Evolutionary conservation across 352 stramenopile species (phyloP).

Genomic region (Phytophthora capsici): DNA sequence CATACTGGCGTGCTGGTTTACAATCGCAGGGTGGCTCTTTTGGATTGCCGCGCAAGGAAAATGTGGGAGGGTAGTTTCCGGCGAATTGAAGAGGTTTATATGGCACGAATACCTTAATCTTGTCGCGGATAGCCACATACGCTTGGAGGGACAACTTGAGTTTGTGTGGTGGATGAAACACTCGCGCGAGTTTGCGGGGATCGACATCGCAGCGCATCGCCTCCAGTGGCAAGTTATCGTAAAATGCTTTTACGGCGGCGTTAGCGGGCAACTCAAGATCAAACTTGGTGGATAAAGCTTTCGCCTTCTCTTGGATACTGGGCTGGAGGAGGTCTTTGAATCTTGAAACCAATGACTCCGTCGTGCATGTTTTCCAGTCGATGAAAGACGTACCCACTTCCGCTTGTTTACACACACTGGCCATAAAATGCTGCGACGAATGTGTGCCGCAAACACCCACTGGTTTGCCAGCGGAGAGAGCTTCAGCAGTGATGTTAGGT

Average conservation of each 20-base stretch:
- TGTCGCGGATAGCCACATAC: slow-evolving; percentile 38
- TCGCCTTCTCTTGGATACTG: slow-evolving; percentile 46
- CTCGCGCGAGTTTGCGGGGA: slow-evolving; percentile 35
- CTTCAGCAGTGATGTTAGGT: slow-evolving; percentile 80
- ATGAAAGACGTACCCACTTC: slow-evolving; percentile 75
- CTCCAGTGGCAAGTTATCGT: slow-evolving; percentile 66
- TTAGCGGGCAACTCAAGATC: slow-evolving; percentile 63
- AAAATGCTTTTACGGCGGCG: slow-evolving; percentile 73
- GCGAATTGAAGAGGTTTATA: slow-evolving; percentile 44
- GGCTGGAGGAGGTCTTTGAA: slow-evolving; percentile 55
- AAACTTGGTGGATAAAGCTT: slow-evolving; percentile 52
- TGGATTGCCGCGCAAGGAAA: slow-evolving; percentile 26
- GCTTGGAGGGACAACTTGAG: slow-evolving; percentile 45
- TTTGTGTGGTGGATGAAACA: slow-evolving; percentile 38
- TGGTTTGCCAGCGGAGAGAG: slow-evolving; percentile 77
- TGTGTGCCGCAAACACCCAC: slow-evolving; percentile 90
- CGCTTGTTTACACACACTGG: slow-evolving; percentile 62
- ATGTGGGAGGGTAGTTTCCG: slow-evolving; percentile 27
- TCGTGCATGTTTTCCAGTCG: slow-evolving; percentile 63
- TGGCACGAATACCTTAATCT: slow-evolving; percentile 34
- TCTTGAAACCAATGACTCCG: slow-evolving; percentile 54
- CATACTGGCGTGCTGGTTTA: slow-evolving; percentile 23
- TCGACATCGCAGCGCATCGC: slow-evolving; percentile 82
- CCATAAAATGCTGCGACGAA: slow-evolving; percentile 88
- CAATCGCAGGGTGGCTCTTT: slow-evolving; percentile 7